Evolutionary conservation across 2,329 filamentous ascomycete genomes (phyloP), one percentile per base, ranked within the genome.

Genomic region (Fusarium sp.): DNA sequence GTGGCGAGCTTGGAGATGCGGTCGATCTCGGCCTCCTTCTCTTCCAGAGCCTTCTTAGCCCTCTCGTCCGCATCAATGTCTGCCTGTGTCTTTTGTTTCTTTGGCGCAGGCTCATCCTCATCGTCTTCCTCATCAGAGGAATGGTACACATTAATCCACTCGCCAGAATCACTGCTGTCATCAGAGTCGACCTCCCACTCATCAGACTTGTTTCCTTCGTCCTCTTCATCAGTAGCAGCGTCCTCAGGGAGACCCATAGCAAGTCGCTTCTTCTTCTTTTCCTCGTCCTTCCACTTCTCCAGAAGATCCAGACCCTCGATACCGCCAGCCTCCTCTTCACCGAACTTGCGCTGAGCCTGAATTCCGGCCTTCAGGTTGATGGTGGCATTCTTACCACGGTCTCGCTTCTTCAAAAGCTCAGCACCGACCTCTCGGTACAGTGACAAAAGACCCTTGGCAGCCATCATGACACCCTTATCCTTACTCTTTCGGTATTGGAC

Each of bases 381-480:
- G 1, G 93, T 90, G 15, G 96, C 96, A 56, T 94, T 90, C 83
- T 97, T 97, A 75, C 96, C 96, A 74, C 96, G 89, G 78, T 98
- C 96, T 76, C 92, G 90, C 85, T 94, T 97, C 81, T 91, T 92
- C 64, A 99, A 84, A 82, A 98, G 88, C 72, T 97, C 93, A 0
- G 96, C 93, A 38, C 92, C 94, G 16, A 97, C 92, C 77, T 98
- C 94, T 73, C 96, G 87, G 83, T 97, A 99, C 8, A 99, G 85
- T 25, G 93, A 94, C 44, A 99, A 84, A 9, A 99, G 84, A 69
- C 96, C 95, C 79, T 96, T 95, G 16, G 95, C 94, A 10, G 96
- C 96, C 96, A 99, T 98, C 88, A 97, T 94, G n/a, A 96, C 93
- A 64, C 95, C 94, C 84, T 98, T 99, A 78, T 99, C 96, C 79